phyloP scores from a whole-genome alignment of 2,329 filamentous ascomycete genomes.

The Escovopsis sp. region DNA sequence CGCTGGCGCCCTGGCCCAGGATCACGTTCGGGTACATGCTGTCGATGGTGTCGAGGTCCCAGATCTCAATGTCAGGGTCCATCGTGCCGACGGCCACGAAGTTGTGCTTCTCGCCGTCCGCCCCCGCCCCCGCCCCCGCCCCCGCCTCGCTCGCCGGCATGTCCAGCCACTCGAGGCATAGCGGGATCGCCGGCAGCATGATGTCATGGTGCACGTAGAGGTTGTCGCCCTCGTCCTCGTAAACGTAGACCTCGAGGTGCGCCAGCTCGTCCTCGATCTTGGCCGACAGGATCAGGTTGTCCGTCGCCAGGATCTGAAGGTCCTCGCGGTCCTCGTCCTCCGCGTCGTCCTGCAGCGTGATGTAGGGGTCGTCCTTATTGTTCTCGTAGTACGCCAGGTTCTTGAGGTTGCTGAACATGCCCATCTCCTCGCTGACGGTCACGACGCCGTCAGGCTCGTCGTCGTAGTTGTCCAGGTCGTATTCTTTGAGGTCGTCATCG shows the following conservation, averaged over 20 bases:
- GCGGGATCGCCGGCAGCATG: slow-evolving; percentile 92
- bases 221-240: slow-evolving; percentile 89
- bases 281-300: slow-evolving; percentile 83
- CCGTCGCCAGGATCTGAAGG: slow-evolving; percentile 78
- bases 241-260: slow-evolving; percentile 92
- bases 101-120: slow-evolving; percentile 58
- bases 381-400: slow-evolving; percentile 87
- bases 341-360: slow-evolving; percentile 63
- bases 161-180: slow-evolving; percentile 92
- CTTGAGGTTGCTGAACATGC: slow-evolving; percentile 92
- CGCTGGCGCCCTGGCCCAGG: slow-evolving; percentile 56
- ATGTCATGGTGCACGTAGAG: slow-evolving; percentile 99
- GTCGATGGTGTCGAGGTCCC: slow-evolving; percentile 92
- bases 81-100: slow-evolving; percentile 93
- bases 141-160: slow-evolving; percentile 39
- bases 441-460: slow-evolving; percentile 46
- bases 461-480: slow-evolving; percentile 92
- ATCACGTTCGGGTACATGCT: slow-evolving; percentile 98
- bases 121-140: too few relatives aligned
- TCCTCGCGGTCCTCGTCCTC: slow-evolving; percentile 87
- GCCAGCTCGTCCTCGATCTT: slow-evolving; percentile 96
- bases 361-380: slow-evolving; percentile 92
- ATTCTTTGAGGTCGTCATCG: slow-evolving; percentile 85
- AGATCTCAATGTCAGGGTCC: slow-evolving; percentile 96
- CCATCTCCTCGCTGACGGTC: slow-evolving; percentile 53